These are phyloP conservation scores for Erigeron canadensis DNA, from an alignment of 129 eudicot species.

Conservation along the genomic window DNA sequence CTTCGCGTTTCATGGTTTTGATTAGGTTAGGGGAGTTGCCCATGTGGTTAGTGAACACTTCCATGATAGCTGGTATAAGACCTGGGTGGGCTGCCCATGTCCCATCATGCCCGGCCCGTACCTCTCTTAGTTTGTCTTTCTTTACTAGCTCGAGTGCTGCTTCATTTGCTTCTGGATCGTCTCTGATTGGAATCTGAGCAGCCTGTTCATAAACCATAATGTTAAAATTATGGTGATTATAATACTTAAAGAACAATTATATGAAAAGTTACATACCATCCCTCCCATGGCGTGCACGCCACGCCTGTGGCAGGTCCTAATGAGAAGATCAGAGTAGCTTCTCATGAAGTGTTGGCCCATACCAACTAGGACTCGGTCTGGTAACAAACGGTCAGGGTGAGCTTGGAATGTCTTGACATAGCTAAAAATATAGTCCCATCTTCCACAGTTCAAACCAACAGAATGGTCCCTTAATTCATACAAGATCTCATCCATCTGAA, in stretches of 20 bases:
- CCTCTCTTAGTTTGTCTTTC: conserved; percentile 84
- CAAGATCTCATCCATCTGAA: conserved; percentile 89
- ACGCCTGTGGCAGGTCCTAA: conserved; percentile 83
- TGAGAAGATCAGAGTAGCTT: conserved; percentile 92
- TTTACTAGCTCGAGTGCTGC: conserved; percentile 79
- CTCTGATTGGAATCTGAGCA: conserved; percentile 87
- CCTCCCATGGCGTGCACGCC: conserved; percentile 99
- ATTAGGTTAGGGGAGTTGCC: conserved; percentile 61
- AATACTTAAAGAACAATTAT: background rate
- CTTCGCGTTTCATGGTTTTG: conserved; percentile 57
- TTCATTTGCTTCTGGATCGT: conserved; percentile 71
- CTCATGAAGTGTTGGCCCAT: conserved; percentile 94
- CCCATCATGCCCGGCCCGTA: conserved; percentile 88
- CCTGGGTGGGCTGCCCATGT: conserved; percentile 99
- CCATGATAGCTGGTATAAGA: conserved; percentile 77
- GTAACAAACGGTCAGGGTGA: conserved; percentile 84
- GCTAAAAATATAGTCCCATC: conserved; percentile 98
- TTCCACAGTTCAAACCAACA: conserved; percentile 86
- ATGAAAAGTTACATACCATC: conserved; percentile 48
- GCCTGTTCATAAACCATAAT: conserved; percentile 48
- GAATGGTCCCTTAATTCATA: conserved; percentile 86
- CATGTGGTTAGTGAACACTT: conserved; percentile 75
- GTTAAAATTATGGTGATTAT: background rate
- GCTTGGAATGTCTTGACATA: conserved; percentile 89
- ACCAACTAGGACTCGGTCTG: conserved; percentile 79